These are phyloP conservation scores for Verticillium zaregamsianum DNA, from an alignment of 2,329 filamentous ascomycete genomes.

Conservation along the genomic window DNA sequence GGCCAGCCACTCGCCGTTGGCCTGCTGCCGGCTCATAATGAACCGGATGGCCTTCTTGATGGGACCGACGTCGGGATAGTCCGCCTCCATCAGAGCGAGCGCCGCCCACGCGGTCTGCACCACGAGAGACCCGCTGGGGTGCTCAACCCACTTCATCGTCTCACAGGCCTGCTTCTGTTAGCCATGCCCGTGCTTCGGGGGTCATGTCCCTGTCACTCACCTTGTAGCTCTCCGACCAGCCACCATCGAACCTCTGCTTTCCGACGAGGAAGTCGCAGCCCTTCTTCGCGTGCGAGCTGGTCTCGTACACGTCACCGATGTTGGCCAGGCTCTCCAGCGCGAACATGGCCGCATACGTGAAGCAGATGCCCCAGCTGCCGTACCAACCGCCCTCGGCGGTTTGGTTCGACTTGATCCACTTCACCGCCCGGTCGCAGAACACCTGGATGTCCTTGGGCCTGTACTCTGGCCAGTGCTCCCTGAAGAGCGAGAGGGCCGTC, in stretches of 20 bases:
- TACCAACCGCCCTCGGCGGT: slow-evolving; percentile 90
- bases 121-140: slow-evolving; percentile 73
- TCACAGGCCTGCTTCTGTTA: slow-evolving; percentile 63
- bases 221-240: slow-evolving; percentile 94
- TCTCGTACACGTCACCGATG: slow-evolving; percentile 77
- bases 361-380: slow-evolving; percentile 96
- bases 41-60: slow-evolving; percentile 72
- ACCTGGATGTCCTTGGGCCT: slow-evolving; percentile 67
- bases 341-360: slow-evolving; percentile 96
- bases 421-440: slow-evolving; percentile 70
- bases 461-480: slow-evolving; percentile 76
- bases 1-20: slow-evolving; percentile 91
- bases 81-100: slow-evolving; percentile 76
- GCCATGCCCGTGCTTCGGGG: slow-evolving; percentile 2
- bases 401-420: slow-evolving; percentile 80
- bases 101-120: slow-evolving; percentile 93
- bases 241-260: slow-evolving; percentile 82
- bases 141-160: slow-evolving; percentile 68
- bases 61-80: slow-evolving; percentile 70
- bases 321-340: slow-evolving; percentile 80
- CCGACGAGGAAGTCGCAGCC: slow-evolving; percentile 84
- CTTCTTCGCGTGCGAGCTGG: slow-evolving; percentile 63
- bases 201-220: slow-evolving; percentile 26
- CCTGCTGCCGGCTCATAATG: slow-evolving; percentile 79
- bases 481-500: slow-evolving; percentile 80